phyloP scores from a whole-genome alignment of 345 rosid species.

The Gossypium anomalum region DNA sequence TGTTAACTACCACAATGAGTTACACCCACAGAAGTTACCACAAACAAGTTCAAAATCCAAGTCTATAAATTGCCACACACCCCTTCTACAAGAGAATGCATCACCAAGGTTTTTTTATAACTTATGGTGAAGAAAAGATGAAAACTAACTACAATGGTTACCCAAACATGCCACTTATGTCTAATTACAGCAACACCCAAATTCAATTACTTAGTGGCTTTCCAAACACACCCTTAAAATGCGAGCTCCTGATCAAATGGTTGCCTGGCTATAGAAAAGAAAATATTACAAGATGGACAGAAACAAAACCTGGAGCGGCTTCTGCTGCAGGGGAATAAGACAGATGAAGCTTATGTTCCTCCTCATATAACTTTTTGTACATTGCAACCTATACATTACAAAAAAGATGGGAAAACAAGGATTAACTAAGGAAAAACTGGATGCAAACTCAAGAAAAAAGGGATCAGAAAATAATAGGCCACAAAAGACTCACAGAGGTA shows the following conservation, averaged over 20 bases:
- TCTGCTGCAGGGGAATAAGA: slow-evolving; percentile 41
- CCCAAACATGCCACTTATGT: no score
- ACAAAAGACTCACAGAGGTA: slow-evolving; percentile 57
- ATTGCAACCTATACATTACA: slow-evolving; percentile 59
- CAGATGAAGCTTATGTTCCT: slow-evolving; percentile 66
- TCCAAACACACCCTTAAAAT: neutral
- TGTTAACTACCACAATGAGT: neutral
- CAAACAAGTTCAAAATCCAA: neutral
- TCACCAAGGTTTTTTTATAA: neutral
- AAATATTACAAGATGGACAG: slow-evolving; percentile 11
- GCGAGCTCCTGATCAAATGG: neutral
- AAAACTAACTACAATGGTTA: neutral
- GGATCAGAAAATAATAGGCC: slow-evolving; percentile 1
- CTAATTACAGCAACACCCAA: no score
- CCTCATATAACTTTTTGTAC: slow-evolving; percentile 90
- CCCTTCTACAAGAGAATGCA: neutral
- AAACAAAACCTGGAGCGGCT: slow-evolving; percentile 50
- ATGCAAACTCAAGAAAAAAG: slow-evolving; percentile 2
- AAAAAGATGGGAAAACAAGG: neutral
- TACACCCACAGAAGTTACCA: neutral
- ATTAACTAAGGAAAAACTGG: neutral
- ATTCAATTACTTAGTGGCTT: no score
- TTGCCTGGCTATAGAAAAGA: neutral
- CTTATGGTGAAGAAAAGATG: neutral
- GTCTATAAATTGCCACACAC: neutral